A percentile compares a stretch with the other conserved stretches of the same genome.
Evolutionary conservation across 164 flowering plant genomes (phyloP).

Genomic region (Aristolochia contorta): DNA sequence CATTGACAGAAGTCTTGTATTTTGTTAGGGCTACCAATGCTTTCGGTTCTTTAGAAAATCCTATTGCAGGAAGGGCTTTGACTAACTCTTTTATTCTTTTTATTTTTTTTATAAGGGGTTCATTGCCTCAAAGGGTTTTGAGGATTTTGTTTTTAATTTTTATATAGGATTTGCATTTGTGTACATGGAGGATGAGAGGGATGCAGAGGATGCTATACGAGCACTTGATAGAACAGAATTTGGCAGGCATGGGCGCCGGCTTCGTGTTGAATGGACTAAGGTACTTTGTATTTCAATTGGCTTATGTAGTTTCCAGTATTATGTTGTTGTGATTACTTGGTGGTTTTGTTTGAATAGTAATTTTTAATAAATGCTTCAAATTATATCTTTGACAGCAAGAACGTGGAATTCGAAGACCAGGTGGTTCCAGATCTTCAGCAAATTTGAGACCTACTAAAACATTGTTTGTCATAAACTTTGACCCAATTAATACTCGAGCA

Average conservation of each 20-base stretch:
- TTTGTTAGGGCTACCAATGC: too few species aligned
- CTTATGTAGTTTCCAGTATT: not conserved
- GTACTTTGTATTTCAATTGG: constrained; percentile 19
- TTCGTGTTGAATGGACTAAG: constrained; percentile 99
- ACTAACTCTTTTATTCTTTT: too few species aligned
- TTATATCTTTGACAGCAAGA: constrained; percentile 56
- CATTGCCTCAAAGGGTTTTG: not conserved
- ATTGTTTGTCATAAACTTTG: constrained; percentile 90
- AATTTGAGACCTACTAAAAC: constrained; percentile 76
- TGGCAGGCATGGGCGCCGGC: constrained; percentile 88
- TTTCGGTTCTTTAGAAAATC: too few species aligned
- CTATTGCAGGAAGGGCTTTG: not conserved
- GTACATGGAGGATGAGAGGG: constrained; percentile 97
- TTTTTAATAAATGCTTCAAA: not conserved
- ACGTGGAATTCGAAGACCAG: constrained; percentile 62
- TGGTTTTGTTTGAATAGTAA: not conserved
- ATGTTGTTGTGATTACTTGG: not conserved
- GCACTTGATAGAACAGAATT: constrained; percentile 74
- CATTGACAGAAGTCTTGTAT: too few species aligned
- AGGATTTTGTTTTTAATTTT: not conserved
- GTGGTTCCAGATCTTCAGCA: constrained; percentile 44
- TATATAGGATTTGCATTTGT: constrained; percentile 88
- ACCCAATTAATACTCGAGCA: constrained; percentile 64
- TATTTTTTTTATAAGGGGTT: not conserved
- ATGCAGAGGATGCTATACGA: constrained; percentile 93